Base-by-base conservation (phyloP, 306 rosid species). In the Gleditsia sinensis region DNA sequence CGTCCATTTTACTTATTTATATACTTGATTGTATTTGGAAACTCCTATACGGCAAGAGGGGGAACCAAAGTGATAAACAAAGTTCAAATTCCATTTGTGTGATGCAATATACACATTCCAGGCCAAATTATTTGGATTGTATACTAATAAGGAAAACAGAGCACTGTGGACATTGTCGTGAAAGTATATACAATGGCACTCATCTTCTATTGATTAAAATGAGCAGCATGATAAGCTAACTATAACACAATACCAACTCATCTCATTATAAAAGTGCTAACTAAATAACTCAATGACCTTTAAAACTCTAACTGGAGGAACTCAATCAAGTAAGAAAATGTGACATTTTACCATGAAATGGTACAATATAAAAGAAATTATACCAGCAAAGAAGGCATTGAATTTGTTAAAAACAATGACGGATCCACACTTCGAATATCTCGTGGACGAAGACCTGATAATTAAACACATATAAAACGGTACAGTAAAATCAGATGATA, bases 351-450 rank as follows among this genome's bases (percentile, higher is more conserved):
- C 21, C 64, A 55, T 9, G 40, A 66, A 46, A 53, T 37, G 67
- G 24, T 16, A 55, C 5, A 40, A 58, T 50, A 53, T 7, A 51
- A 24, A 51, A 45, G 55, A 67, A 72, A 78, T 1, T 12, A 63
- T 88, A 95, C 99, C 98, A 95, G 86, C 81, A 95, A 88, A 64
- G 97, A 78, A 73, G 99, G 98, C 88, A 90, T 80, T 40, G 99
- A 85, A 81, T 92, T 95, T 30, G 99, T 95, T 81, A 95, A 79
- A 87, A 92, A 95, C 83, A 95, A 79, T 10, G 99, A 95, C n/a
- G 99, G 99, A 75, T 95, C 99, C 74, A 95, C 93, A 87, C 98
- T 95, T 75, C 98, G 87, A 66, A 95, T 82, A 79, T 95, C 99
- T 72, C 99, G 93, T 2, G 98, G 99, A 69, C 98, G 99, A 77